Evolutionary conservation across 139 green algal species (phyloP).

Genomic region (Bryopsis sp.): DNA sequence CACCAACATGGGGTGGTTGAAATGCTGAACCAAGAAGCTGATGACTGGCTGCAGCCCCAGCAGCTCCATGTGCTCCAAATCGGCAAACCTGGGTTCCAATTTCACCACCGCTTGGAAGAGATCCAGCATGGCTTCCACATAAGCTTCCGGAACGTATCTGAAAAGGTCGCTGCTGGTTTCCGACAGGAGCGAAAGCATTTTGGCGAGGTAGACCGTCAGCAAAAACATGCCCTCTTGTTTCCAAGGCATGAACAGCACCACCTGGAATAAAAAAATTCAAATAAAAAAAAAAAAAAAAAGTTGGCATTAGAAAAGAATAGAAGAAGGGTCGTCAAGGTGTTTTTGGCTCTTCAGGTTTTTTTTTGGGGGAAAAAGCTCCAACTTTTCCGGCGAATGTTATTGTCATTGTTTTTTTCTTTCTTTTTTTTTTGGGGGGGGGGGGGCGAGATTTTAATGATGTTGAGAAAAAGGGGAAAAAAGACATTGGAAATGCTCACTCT

Average conservation of each 20-base stretch:
- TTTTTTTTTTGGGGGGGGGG: no score
- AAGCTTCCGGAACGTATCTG: constrained; percentile 50
- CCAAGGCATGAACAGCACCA: constrained; percentile 5
- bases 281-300: neutral
- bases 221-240: constrained; percentile 17
- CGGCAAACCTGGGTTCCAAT: constrained; percentile 14
- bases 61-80: neutral
- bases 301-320: no score
- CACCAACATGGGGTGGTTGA: constrained; percentile 42
- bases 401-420: no score
- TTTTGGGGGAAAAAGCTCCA: no score
- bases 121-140: constrained; percentile 54
- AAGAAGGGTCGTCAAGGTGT: no score
- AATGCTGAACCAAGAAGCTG: constrained; percentile 29
- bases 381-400: no score
- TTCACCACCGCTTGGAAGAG: constrained; percentile 48
- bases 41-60: constrained; percentile 23
- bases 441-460: no score
- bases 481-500: no score
- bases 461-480: no score
- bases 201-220: constrained; percentile 7
- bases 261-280: neutral
- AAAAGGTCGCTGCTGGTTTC: constrained; percentile 14
- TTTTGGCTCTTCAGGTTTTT: no score
- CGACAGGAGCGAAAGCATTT: neutral